Conservation (phyloP, 2,329 filamentous ascomycete genomes). For the Colletotrichum phormii region DNA sequence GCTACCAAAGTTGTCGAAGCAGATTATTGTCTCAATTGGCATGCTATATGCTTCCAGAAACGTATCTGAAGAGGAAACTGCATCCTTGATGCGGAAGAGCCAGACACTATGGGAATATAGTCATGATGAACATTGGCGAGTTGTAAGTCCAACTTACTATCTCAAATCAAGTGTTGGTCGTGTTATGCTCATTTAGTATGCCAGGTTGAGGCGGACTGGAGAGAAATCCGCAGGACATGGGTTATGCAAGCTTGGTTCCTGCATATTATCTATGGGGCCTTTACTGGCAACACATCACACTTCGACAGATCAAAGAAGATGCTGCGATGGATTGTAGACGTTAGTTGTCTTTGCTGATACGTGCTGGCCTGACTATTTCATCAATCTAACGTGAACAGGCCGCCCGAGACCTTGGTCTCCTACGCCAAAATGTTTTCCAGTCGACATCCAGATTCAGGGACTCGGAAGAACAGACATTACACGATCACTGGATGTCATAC, state of each 20-base stretch:
- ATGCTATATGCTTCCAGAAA: slow-evolving; percentile 36
- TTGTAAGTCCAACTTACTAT: slow-evolving; percentile 11
- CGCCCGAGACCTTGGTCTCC: slow-evolving; percentile 42
- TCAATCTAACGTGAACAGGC: slow-evolving; percentile 26
- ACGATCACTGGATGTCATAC: slow-evolving; percentile 42
- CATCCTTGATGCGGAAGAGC: slow-evolving; percentile 24
- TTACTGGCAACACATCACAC: slow-evolving; percentile 41
- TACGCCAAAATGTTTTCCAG: slow-evolving; percentile 41
- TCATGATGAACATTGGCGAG: slow-evolving; percentile 25
- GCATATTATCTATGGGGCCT: slow-evolving; percentile 45
- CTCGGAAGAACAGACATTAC: slow-evolving; percentile 43
- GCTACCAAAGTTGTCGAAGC: slow-evolving; percentile 19
- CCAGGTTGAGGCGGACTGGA: slow-evolving; percentile 41
- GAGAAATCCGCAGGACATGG: slow-evolving; percentile 41
- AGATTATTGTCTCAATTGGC: slow-evolving; percentile 39
- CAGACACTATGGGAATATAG: slow-evolving; percentile 38
- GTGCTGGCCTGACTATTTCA: neutral
- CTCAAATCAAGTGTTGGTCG: too few relatives aligned
- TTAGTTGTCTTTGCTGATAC: slow-evolving; percentile 30
- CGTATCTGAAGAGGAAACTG: slow-evolving; percentile 23
- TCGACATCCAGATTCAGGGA: slow-evolving; percentile 62
- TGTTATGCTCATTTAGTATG: neutral
- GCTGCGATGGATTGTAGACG: slow-evolving; percentile 43
- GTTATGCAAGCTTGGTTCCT: slow-evolving; percentile 46
- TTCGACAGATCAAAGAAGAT: slow-evolving; percentile 43